These are phyloP conservation scores for Vicia sativa DNA, from an alignment of 306 rosid species.

Conservation along the genomic window DNA sequence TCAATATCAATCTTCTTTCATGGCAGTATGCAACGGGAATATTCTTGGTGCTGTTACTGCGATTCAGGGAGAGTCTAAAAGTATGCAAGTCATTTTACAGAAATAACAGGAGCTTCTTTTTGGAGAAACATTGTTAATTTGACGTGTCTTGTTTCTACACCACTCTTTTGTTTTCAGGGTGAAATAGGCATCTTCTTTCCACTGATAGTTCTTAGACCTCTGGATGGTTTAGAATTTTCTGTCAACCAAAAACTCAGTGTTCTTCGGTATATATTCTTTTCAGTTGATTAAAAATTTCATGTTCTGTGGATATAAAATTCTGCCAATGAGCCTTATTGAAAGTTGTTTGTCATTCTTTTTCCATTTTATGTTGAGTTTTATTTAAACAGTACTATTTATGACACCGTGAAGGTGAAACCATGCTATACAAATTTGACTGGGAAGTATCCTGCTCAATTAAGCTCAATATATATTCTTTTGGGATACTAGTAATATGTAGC, in stretches of 20 bases:
- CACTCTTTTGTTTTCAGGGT: constrained; percentile 66
- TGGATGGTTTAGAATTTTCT: constrained; percentile 80
- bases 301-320: constrained; percentile 5
- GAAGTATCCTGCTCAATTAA: constrained; percentile 3
- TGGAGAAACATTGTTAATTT: constrained; percentile 36
- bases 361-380: constrained; percentile 19
- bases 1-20: constrained; percentile 41
- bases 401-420: neutral
- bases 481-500: neutral
- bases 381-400: constrained; percentile 5
- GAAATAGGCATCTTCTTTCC: constrained; percentile 99
- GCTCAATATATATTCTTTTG: constrained; percentile 6
- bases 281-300: constrained; percentile 35
- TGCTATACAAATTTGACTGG: constrained; percentile 8
- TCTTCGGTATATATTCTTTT: constrained; percentile 71
- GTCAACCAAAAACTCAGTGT: constrained; percentile 88
- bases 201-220: constrained; percentile 85
- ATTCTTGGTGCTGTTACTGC: constrained; percentile 86
- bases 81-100: constrained; percentile 57
- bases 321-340: constrained; percentile 15
- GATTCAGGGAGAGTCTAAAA: constrained; percentile 98
- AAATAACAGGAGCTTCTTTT: constrained; percentile 35
- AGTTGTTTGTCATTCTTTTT: constrained; percentile 36
- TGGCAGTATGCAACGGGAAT: constrained; percentile 97
- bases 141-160: constrained; percentile 31